Evolutionary conservation across 352 stramenopile genomes (phyloP).

Genomic region (Globisporangium apiculatum): DNA sequence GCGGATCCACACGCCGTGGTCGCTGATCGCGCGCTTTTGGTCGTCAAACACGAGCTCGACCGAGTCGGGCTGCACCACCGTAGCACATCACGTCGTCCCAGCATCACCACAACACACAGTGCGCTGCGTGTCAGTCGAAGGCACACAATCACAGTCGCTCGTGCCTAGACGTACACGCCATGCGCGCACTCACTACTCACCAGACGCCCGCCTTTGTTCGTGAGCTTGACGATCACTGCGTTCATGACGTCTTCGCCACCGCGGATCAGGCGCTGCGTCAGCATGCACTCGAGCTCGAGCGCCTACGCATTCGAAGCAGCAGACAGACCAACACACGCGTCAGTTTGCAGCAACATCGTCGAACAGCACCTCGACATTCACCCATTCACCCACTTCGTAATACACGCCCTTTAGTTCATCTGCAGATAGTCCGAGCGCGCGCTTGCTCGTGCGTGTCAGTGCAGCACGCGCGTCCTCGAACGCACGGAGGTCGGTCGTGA

Average conservation of each 20-base stretch:
- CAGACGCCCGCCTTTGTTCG: conserved; percentile 27
- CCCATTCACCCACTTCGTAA: no score
- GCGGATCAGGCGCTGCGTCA: conserved; percentile 46
- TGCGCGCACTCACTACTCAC: conserved; percentile 13
- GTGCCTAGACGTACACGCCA: no score
- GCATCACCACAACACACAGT: background rate
- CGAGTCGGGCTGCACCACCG: conserved; percentile 10
- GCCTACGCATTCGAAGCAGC: conserved; percentile 20
- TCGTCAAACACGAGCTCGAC: conserved; percentile 37
- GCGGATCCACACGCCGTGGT: conserved; percentile 51
- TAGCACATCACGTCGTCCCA: background rate
- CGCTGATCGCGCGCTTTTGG: conserved; percentile 36
- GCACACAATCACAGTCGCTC: no score
- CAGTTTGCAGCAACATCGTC: no score
- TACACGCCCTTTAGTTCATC: no score
- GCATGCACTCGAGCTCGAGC: conserved; percentile 24
- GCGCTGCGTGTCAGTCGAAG: no score
- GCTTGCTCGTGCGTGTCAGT: conserved; percentile 2
- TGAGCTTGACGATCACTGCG: conserved; percentile 36
- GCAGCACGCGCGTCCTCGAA: conserved; percentile 13
- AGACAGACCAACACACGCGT: background rate
- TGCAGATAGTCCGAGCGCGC: no score
- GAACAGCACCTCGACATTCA: no score
- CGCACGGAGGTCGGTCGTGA: conserved; percentile 37
- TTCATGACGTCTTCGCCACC: conserved; percentile 74